Percentiles rank a stretch among this genome's conserved stretches.
phyloP scores from a whole-genome alignment of 164 flowering plant genomes.

The Amborella trichopoda region DNA sequence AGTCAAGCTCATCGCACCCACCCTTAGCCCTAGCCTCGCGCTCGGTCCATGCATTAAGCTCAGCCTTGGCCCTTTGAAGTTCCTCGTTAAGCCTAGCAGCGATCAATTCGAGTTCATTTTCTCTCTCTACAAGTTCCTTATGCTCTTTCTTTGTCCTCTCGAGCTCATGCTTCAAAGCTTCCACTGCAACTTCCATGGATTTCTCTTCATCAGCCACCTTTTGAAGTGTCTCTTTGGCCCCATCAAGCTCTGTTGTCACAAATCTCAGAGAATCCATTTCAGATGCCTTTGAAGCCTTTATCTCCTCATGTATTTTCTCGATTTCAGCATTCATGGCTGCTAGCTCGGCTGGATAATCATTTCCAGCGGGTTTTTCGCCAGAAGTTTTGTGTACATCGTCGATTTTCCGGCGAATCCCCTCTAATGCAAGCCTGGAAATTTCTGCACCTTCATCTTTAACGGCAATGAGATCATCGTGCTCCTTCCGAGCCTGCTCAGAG shows the following conservation, averaged over 20 bases:
- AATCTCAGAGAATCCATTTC: constrained; percentile 54
- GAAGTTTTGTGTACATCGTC: no score
- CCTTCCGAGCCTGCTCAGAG: constrained; percentile 41
- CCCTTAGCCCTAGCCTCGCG: constrained; percentile 47
- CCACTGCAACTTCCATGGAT: constrained; percentile 42
- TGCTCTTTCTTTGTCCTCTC: constrained; percentile 72
- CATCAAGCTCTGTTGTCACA: constrained; percentile 62
- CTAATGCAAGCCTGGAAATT: constrained; percentile 35
- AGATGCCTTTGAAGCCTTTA: constrained; percentile 43
- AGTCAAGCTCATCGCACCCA: constrained; percentile 53
- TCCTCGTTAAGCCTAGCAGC: constrained; percentile 66
- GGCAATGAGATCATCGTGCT: constrained; percentile 39
- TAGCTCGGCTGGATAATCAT: constrained; percentile 38
- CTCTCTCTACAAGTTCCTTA: constrained; percentile 58
- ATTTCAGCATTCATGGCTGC: constrained; percentile 37
- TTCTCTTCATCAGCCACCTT: constrained; percentile 75
- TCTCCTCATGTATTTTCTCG: constrained; percentile 35
- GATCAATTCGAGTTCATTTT: constrained; percentile 63
- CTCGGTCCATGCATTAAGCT: constrained; percentile 56
- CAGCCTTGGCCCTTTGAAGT: constrained; percentile 53
- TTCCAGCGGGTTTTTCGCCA: no score
- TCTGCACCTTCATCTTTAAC: constrained; percentile 53
- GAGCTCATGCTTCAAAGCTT: constrained; percentile 57
- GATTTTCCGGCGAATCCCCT: no score
- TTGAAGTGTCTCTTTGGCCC: constrained; percentile 63